A percentile compares a stretch with the other conserved stretches of the same genome.
These are phyloP conservation scores for Aspergillus ellipticus DNA, from an alignment of 495 filamentous ascomycete genomes.

Conservation along the genomic window DNA sequence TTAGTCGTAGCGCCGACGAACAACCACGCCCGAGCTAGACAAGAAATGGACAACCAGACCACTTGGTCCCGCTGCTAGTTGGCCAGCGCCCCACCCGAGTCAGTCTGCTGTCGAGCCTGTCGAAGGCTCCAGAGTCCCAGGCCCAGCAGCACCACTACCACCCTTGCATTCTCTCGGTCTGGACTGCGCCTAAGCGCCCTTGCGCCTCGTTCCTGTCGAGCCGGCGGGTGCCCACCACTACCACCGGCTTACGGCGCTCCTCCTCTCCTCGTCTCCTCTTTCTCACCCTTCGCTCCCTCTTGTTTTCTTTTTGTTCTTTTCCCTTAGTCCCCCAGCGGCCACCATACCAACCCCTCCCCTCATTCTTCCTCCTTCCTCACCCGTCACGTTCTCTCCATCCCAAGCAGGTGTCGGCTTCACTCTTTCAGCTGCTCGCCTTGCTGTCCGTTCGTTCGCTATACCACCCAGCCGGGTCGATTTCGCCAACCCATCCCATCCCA, in stretches of 20 bases:
- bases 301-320: constrained; percentile 40
- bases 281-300: constrained; percentile 14
- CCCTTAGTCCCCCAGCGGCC: constrained; percentile 41
- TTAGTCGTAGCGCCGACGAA: constrained; percentile 4
- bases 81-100: too few species aligned
- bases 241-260: constrained; percentile 22
- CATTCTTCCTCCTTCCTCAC: constrained; percentile 24
- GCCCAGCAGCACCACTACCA: too few species aligned
- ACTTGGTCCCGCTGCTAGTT: neutral
- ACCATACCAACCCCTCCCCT: constrained; percentile 38
- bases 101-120: too few species aligned
- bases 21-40: constrained; percentile 5
- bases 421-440: constrained; percentile 68
- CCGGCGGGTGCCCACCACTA: neutral
- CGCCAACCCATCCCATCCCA: constrained; percentile 2
- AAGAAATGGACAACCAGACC: constrained; percentile 11
- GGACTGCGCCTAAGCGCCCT: constrained; percentile 17
- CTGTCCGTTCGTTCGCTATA: constrained; percentile 49
- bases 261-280: constrained; percentile 19
- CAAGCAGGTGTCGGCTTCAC: constrained; percentile 73
- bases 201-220: constrained; percentile 20
- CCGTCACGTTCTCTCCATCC: constrained; percentile 25
- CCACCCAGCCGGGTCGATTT: constrained; percentile 11
- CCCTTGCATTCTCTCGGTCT: neutral
- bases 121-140: too few species aligned